Evolutionary conservation across 768 basidiomycete genomes (phyloP).

Genomic region (Baorangia bicolor): DNA sequence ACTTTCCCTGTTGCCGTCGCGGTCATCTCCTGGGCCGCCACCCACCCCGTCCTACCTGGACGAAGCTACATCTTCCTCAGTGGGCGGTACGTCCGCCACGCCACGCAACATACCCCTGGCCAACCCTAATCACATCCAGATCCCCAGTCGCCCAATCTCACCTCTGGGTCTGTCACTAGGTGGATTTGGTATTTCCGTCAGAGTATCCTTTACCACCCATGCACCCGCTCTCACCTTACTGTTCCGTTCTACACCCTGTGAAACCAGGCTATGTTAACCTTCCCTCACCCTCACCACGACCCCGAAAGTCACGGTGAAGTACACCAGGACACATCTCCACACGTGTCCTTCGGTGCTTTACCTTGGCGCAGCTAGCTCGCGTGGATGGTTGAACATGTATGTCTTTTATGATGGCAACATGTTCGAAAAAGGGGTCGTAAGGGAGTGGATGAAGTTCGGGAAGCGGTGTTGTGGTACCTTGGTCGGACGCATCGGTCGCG

Average conservation of each 20-base stretch:
- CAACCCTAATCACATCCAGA: constrained; percentile 34
- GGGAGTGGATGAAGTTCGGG: constrained; percentile 45
- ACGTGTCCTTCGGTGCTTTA: constrained; percentile 43
- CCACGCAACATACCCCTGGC: constrained; percentile 10
- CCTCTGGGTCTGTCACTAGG: too few species aligned
- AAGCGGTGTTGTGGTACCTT: constrained; percentile 33
- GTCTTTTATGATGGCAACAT: too few species aligned
- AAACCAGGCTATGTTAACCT: too few species aligned
- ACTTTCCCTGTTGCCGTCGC: constrained; percentile 35
- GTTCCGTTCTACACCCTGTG: too few species aligned
- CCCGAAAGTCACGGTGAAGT: constrained; percentile 13
- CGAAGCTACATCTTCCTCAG: too few species aligned
- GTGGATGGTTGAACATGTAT: too few species aligned
- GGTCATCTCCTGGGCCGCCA: constrained; percentile 6
- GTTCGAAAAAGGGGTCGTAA: too few species aligned
- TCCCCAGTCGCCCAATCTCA: too few species aligned
- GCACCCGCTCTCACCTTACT: constrained; percentile 22
- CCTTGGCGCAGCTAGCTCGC: too few species aligned
- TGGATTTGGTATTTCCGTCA: too few species aligned
- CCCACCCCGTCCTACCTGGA: constrained; percentile 9
- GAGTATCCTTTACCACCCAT: too few species aligned
- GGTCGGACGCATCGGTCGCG: constrained; percentile 18
- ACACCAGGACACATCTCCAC: constrained; percentile 29
- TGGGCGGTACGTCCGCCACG: constrained; percentile 15
- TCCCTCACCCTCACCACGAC: too few species aligned